These are phyloP conservation scores for Cymbopogon citratus DNA, from an alignment of 176 grass and related monocot species.

Conservation along the genomic window DNA sequence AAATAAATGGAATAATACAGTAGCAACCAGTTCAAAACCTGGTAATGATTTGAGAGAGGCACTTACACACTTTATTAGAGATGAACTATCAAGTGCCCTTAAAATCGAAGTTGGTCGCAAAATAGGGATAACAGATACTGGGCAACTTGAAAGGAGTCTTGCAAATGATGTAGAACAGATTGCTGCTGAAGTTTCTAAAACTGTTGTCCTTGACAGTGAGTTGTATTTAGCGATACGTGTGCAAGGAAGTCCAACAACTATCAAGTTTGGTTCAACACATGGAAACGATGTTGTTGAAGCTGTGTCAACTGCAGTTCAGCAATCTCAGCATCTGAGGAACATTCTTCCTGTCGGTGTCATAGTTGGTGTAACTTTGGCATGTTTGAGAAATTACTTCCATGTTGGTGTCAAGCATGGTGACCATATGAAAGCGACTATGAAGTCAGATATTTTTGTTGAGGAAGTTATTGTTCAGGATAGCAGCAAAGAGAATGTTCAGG, in stretches of 20 bases:
- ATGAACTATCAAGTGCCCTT: conserved; percentile 51
- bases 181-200: conserved; percentile 47
- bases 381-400: conserved; percentile 71
- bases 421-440: conserved; percentile 32
- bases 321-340: conserved; percentile 52
- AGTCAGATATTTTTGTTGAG: conserved; percentile 24
- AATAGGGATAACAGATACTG: conserved; percentile 47
- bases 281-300: conserved; percentile 52
- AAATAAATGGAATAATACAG: conserved; percentile 26
- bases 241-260: conserved; percentile 37
- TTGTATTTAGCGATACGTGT: conserved; percentile 42
- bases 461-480: conserved; percentile 29
- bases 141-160: conserved; percentile 46
- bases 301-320: conserved; percentile 61
- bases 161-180: conserved; percentile 56
- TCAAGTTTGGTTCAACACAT: conserved; percentile 56
- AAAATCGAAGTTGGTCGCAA: conserved; percentile 83
- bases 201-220: conserved; percentile 51
- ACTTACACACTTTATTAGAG: conserved; percentile 46
- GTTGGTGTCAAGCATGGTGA: conserved; percentile 44
- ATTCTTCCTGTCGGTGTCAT: conserved; percentile 85
- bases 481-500: neutral
- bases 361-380: conserved; percentile 76
- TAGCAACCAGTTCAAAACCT: conserved; percentile 19
- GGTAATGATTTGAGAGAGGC: conserved; percentile 46